Evolutionary conservation across 164 flowering plant genomes (phyloP).

Genomic region (Liquidambar formosana): DNA sequence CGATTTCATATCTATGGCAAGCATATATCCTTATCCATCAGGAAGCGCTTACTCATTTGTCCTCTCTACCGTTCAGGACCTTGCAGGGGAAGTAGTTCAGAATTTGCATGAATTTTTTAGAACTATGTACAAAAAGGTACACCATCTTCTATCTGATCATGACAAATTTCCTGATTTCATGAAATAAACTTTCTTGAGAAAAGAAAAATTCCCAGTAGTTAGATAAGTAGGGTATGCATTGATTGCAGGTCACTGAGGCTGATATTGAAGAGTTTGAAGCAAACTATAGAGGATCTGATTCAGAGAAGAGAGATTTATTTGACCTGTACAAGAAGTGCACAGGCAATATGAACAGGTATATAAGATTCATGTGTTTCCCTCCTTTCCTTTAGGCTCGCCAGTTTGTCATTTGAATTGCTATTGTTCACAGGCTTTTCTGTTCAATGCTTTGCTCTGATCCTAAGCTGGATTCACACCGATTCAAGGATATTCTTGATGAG

Average conservation of each 20-base stretch:
- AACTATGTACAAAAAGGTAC: constrained; percentile 83
- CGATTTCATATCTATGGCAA: background rate
- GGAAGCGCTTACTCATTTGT: background rate
- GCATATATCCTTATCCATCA: background rate
- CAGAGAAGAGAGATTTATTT: constrained; percentile 82
- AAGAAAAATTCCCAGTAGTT: background rate
- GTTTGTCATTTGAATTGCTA: background rate
- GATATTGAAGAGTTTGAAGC: constrained; percentile 97
- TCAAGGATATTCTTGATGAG: constrained; percentile 89
- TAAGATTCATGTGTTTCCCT: background rate
- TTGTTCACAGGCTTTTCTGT: constrained; percentile 74
- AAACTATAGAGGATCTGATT: constrained; percentile 89
- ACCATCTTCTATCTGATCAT: background rate
- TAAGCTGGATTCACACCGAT: constrained; percentile 92
- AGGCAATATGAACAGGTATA: constrained; percentile 92
- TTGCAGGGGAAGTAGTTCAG: constrained; percentile 70
- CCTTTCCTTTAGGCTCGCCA: background rate
- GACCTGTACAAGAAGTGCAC: constrained; percentile 68
- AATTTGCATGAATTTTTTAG: constrained; percentile 73
- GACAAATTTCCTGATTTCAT: background rate
- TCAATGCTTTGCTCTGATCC: constrained; percentile 95
- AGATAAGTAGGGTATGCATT: background rate
- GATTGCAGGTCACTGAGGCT: constrained; percentile 80
- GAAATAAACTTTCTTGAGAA: background rate
- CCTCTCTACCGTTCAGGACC: constrained; percentile 54